phyloP scores from a whole-genome alignment of 1,284 basidiomycete genomes.

The Irpex sp. region DNA sequence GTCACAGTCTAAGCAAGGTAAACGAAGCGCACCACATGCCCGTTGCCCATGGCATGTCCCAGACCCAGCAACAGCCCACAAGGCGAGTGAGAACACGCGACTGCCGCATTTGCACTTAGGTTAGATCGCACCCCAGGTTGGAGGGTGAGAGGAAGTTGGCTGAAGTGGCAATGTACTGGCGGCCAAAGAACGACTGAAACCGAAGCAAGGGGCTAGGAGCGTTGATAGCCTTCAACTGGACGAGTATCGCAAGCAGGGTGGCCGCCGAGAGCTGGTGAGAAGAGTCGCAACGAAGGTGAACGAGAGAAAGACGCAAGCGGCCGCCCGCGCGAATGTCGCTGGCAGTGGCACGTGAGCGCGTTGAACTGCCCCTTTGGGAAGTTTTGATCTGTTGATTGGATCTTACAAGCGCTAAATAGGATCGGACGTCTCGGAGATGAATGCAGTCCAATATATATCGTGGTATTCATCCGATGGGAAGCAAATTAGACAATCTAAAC shows the following conservation, averaged over 20 bases:
- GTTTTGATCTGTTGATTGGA: neutral
- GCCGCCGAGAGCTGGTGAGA: neutral
- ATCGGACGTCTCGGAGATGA: neutral
- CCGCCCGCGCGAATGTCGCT: neutral
- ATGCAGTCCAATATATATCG: neutral
- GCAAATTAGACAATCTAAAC: constrained; percentile 11
- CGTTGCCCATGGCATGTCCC: constrained; percentile 24
- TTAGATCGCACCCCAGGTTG: constrained; percentile 43
- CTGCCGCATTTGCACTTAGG: constrained; percentile 38
- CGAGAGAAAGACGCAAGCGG: neutral
- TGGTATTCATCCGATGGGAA: constrained; percentile 6
- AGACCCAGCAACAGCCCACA: constrained; percentile 20
- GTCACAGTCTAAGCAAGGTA: neutral
- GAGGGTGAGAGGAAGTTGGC: constrained; percentile 27
- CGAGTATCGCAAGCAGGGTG: neutral
- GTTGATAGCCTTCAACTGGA: constrained; percentile 18
- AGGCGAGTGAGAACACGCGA: constrained; percentile 27
- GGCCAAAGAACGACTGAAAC: constrained; percentile 13
- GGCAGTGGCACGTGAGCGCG: neutral
- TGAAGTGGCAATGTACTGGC: constrained; percentile 21
- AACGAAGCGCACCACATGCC: constrained; percentile 3
- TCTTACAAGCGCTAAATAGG: neutral
- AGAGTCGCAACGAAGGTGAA: neutral
- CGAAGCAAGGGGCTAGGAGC: constrained; percentile 26
- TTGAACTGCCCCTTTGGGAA: neutral